Conservation (phyloP, 2,329 filamentous ascomycete genomes). For the Pyricularia pennisetigena region DNA sequence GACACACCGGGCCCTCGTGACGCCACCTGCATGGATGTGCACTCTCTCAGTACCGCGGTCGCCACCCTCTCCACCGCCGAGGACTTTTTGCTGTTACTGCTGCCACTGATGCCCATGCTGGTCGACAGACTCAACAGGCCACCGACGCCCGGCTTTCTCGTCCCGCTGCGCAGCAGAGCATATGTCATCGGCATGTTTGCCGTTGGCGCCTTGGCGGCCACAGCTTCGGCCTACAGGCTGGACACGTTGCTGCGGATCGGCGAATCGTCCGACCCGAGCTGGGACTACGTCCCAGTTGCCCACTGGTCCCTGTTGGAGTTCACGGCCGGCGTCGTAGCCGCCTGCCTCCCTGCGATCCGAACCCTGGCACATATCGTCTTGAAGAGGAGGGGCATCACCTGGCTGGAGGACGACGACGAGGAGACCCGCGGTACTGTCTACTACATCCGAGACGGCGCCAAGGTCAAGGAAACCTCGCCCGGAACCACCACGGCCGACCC, state of each 20-base stretch:
- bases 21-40: constrained; percentile 7
- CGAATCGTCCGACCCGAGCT: constrained; percentile 14
- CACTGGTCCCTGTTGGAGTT: constrained; percentile 11
- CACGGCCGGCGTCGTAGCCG: constrained; percentile 8
- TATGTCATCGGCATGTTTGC: constrained; percentile 10
- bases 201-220: constrained; percentile 7
- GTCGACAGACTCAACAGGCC: neutral
- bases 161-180: neutral
- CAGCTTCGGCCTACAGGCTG: constrained; percentile 14
- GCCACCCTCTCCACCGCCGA: constrained; percentile 7
- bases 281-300: constrained; percentile 18
- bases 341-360: constrained; percentile 9
- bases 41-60: constrained; percentile 8
- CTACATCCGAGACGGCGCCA: neutral
- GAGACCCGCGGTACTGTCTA: neutral
- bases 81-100: constrained; percentile 7
- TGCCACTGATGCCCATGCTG: constrained; percentile 8
- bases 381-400: neutral
- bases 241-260: constrained; percentile 11
- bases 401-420: neutral
- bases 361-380: constrained; percentile 5
- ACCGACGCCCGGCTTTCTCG: neutral
- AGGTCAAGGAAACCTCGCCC: neutral
- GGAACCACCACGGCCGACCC: neutral
- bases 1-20: constrained; percentile 4